These are phyloP conservation scores for Aspergillus nomiae DNA, from an alignment of 2,329 filamentous ascomycete species.

Conservation along the genomic window DNA sequence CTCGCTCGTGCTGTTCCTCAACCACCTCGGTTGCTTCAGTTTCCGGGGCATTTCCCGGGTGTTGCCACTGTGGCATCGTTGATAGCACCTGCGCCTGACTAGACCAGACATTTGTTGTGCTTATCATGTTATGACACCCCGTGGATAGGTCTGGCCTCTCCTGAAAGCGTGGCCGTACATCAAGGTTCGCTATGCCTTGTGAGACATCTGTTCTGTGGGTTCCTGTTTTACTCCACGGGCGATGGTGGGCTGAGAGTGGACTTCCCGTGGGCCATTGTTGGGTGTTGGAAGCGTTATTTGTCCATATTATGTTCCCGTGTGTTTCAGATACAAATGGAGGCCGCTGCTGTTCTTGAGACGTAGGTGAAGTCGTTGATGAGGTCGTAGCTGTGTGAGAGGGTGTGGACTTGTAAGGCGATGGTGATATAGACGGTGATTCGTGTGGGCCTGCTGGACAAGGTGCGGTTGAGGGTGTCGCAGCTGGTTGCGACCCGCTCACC, in stretches of 20 bases:
- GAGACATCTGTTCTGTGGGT: neutral
- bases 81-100: neutral
- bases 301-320: slow-evolving; percentile 16
- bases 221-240: neutral
- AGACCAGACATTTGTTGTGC: neutral
- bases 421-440: neutral
- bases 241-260: neutral
- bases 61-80: slow-evolving; percentile 2
- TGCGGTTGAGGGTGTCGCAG: slow-evolving; percentile 24
- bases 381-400: neutral
- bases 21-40: neutral
- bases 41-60: neutral
- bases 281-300: slow-evolving; percentile 22
- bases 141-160: neutral
- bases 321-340: neutral
- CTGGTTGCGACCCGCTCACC: slow-evolving; percentile 51
- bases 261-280: slow-evolving; percentile 21
- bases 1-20: neutral
- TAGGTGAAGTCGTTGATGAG: neutral
- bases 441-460: slow-evolving; percentile 4
- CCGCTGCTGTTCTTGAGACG: neutral
- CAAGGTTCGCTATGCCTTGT: neutral
- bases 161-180: neutral
- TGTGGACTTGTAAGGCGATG: neutral
- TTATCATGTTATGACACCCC: neutral